A percentile compares a stretch with the other conserved stretches of the same genome.
phyloP scores from a whole-genome alignment of 1,284 basidiomycete species.

The Leccinum solheimii region DNA sequence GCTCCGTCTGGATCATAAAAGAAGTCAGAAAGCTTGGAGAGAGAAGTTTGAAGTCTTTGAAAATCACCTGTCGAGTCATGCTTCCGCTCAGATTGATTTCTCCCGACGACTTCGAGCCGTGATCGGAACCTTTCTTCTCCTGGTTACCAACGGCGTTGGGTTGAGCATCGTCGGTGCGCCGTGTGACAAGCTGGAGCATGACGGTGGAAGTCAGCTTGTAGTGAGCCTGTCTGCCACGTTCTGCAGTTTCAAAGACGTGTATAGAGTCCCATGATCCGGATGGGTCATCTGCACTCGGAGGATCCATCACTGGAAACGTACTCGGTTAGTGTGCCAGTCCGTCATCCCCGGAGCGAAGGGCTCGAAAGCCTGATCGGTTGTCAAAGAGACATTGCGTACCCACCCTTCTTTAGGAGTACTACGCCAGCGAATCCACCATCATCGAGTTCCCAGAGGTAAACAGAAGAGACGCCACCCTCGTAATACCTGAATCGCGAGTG shows the following conservation, averaged over 20 bases:
- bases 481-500: constrained; percentile 69
- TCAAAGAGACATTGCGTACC: constrained; percentile 32
- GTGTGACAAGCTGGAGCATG: constrained; percentile 90
- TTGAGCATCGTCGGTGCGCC: constrained; percentile 45
- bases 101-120: constrained; percentile 62
- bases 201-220: constrained; percentile 98
- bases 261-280: constrained; percentile 96
- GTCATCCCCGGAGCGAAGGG: constrained; percentile 4
- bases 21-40: constrained; percentile 14
- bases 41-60: constrained; percentile 7
- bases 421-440: constrained; percentile 97
- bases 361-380: neutral
- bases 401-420: constrained; percentile 94
- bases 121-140: constrained; percentile 40
- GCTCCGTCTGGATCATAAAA: constrained; percentile 64
- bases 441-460: constrained; percentile 98
- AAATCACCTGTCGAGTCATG: constrained; percentile 90
- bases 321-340: constrained; percentile 3
- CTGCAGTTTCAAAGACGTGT: constrained; percentile 94
- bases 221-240: constrained; percentile 87
- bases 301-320: constrained; percentile 55
- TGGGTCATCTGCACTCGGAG: constrained; percentile 55
- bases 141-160: constrained; percentile 27
- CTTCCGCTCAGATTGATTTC: constrained; percentile 89
- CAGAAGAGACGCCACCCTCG: constrained; percentile 96